Evolutionary conservation across 148 eudicot species (phyloP).

Genomic region (Rhododendron ovatum): DNA sequence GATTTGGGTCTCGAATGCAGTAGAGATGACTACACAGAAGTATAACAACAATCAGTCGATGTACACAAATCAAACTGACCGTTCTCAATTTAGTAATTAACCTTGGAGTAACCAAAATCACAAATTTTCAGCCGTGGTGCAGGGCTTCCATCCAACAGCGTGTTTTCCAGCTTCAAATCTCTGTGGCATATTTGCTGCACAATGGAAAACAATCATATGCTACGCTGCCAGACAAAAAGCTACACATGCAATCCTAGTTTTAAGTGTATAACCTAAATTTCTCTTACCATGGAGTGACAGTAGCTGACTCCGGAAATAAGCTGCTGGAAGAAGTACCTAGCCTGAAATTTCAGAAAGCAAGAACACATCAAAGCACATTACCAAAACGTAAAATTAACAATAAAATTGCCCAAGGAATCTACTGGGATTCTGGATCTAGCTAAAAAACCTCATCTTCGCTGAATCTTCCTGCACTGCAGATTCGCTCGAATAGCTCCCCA

Average conservation of each 20-base stretch:
- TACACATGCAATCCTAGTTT: background rate
- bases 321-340: conserved; percentile 87
- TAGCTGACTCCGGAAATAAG: conserved; percentile 78
- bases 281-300: conserved; percentile 65
- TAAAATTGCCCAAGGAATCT: background rate
- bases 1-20: conserved; percentile 86
- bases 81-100: background rate
- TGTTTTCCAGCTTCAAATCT: conserved; percentile 76
- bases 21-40: conserved; percentile 57
- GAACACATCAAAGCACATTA: background rate
- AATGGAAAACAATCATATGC: background rate
- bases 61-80: background rate
- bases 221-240: background rate
- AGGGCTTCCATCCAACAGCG: conserved; percentile 78
- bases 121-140: conserved; percentile 83
- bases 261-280: conserved; percentile 3
- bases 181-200: conserved; percentile 84
- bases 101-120: conserved; percentile 92
- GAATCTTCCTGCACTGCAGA: conserved; percentile 74
- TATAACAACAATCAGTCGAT: background rate
- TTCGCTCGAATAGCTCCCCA: conserved; percentile 72
- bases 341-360: conserved; percentile 31
- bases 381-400: background rate
- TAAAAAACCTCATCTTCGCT: conserved; percentile 67
- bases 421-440: background rate